These are phyloP conservation scores for Sphagnum contortum DNA, from an alignment of 225 moss, liverwort and hornwort genomes.

Conservation along the genomic window DNA sequence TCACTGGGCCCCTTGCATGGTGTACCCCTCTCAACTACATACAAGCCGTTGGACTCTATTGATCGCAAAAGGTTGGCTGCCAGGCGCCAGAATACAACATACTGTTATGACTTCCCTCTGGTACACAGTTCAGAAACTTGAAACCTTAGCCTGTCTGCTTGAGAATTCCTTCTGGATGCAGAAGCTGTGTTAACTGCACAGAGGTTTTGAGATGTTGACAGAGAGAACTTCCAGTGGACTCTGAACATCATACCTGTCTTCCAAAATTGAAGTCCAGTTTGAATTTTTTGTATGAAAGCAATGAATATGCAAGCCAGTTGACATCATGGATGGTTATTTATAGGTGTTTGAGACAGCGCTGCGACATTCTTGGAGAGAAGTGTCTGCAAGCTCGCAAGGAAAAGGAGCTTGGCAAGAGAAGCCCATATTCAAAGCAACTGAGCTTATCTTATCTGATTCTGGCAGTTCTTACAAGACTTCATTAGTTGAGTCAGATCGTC, in stretches of 20 bases:
- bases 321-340: not conserved
- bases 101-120: slow-evolving; percentile 90
- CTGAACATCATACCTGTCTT: too few species aligned
- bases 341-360: slow-evolving; percentile 79
- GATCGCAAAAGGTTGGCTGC: slow-evolving; percentile 73
- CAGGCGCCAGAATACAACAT: slow-evolving; percentile 75
- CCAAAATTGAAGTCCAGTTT: too few species aligned
- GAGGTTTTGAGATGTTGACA: too few species aligned
- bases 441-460: slow-evolving; percentile 50
- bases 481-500: slow-evolving; percentile 48
- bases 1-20: slow-evolving; percentile 52
- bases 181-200: not conserved
- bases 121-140: slow-evolving; percentile 15
- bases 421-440: slow-evolving; percentile 48
- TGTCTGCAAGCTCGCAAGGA: not conserved
- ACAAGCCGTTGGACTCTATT: slow-evolving; percentile 66
- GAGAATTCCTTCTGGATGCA: not conserved
- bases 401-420: slow-evolving; percentile 7
- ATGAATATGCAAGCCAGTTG: too few species aligned
- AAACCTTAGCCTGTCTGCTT: not conserved
- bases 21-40: slow-evolving; percentile 50
- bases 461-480: slow-evolving; percentile 43
- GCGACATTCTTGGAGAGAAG: slow-evolving; percentile 47
- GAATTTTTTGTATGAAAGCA: too few species aligned
- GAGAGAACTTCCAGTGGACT: too few species aligned